These are phyloP conservation scores for Macrophomina pseudophaseolina DNA, from an alignment of 2,329 filamentous ascomycete species.

Conservation along the genomic window DNA sequence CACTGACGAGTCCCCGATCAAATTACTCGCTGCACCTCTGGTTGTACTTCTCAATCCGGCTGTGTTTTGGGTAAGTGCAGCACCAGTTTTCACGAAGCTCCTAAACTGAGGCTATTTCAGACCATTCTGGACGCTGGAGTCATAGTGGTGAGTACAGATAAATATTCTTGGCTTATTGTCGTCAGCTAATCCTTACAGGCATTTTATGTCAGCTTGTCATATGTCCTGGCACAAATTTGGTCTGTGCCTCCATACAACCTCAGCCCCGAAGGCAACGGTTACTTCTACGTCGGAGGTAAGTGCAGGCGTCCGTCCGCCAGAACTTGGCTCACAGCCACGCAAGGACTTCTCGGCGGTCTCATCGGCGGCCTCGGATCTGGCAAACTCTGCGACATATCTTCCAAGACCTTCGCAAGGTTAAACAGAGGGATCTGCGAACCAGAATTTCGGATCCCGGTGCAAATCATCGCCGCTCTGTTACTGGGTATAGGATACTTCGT, in stretches of 20 bases:
- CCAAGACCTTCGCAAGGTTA: slow-evolving; percentile 26
- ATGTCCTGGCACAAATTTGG: slow-evolving; percentile 33
- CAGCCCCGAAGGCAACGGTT: slow-evolving; percentile 34
- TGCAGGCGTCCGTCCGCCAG: not conserved
- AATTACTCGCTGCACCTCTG: slow-evolving; percentile 32
- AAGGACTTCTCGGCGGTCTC: slow-evolving; percentile 33
- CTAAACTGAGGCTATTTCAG: not conserved
- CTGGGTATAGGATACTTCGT: slow-evolving; percentile 34
- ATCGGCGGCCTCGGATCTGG: slow-evolving; percentile 33
- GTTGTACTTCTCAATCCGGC: slow-evolving; percentile 34
- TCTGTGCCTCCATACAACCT: slow-evolving; percentile 31
- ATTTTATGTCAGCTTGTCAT: slow-evolving; percentile 36
- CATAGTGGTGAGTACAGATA: not conserved
- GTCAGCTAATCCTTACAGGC: slow-evolving; percentile 23
- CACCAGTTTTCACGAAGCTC: not conserved
- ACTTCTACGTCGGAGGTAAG: slow-evolving; percentile 29
- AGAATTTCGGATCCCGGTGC: slow-evolving; percentile 35
- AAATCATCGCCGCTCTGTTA: slow-evolving; percentile 30
- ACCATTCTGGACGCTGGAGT: slow-evolving; percentile 11
- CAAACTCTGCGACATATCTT: slow-evolving; percentile 32
- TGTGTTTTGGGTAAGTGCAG: slow-evolving; percentile 30
- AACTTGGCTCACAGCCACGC: not conserved
- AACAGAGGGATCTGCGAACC: slow-evolving; percentile 34
- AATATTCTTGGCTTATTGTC: too few species aligned
- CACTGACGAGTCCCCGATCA: slow-evolving; percentile 29